A percentile compares a stretch with the other conserved stretches of the same genome.
Evolutionary conservation across 2,329 filamentous ascomycete genomes (phyloP).

Genomic region (Cercospora sojina): DNA sequence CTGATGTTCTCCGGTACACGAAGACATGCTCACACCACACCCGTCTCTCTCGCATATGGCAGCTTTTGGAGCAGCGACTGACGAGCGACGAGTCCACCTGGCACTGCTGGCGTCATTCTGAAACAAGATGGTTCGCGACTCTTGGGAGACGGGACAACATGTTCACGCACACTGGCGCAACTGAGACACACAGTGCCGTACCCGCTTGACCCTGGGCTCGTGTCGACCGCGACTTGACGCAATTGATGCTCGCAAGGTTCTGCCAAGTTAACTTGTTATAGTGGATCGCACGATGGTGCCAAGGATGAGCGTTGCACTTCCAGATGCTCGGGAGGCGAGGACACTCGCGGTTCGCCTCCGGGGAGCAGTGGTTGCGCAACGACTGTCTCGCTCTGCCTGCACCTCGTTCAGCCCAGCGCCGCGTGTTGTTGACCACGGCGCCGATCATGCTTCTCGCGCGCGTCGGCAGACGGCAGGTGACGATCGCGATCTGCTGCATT

Average conservation of each 20-base stretch:
- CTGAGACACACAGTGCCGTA: background rate
- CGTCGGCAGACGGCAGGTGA: constrained; percentile 2
- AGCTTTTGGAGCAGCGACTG: background rate
- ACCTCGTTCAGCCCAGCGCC: background rate
- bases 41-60: background rate
- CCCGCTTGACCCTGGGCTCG: background rate
- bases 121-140: background rate
- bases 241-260: background rate
- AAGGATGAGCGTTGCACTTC: background rate
- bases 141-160: background rate
- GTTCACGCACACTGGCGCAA: background rate
- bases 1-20: background rate
- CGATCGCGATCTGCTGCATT: background rate
- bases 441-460: background rate
- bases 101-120: background rate
- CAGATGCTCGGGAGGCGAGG: background rate
- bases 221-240: background rate
- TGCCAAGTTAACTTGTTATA: background rate
- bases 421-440: background rate
- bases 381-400: background rate
- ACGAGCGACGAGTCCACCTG: background rate
- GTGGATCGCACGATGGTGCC: background rate
- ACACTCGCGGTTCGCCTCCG: background rate
- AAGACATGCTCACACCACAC: background rate
- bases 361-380: background rate